These are phyloP conservation scores for Mycena kentingensis DNA, from an alignment of 768 basidiomycete species.

Conservation along the genomic window DNA sequence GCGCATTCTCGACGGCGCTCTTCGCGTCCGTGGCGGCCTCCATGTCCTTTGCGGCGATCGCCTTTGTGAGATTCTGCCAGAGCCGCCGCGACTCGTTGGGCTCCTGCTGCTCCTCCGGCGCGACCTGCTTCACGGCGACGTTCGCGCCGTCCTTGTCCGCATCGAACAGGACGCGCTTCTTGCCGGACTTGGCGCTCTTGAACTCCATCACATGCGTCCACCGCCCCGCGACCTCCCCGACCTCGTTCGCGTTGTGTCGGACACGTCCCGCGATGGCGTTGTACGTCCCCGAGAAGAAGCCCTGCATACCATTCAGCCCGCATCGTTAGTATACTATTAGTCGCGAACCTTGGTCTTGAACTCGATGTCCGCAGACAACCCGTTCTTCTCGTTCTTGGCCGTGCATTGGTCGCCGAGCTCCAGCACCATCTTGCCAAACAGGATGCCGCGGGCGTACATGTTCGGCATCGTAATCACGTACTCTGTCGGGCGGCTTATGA, in stretches of 20 bases:
- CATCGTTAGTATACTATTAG: not conserved
- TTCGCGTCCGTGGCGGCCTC: conserved; percentile 92
- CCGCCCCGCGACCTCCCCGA: conserved; percentile 86
- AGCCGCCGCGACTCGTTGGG: conserved; percentile 88
- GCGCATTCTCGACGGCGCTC: conserved; percentile 85
- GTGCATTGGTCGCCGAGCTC: conserved; percentile 90
- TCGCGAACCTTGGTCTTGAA: conserved; percentile 91
- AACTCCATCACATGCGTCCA: conserved; percentile 94
- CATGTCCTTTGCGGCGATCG: conserved; percentile 89
- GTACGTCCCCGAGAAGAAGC: conserved; percentile 96
- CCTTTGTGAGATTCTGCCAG: conserved; percentile 83
- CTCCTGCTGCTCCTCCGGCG: conserved; percentile 85
- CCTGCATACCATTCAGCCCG: conserved; percentile 44
- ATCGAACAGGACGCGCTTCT: conserved; percentile 83
- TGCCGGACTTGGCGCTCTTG: conserved; percentile 64
- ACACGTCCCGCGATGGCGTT: conserved; percentile 86
- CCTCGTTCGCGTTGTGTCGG: conserved; percentile 59
- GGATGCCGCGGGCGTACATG: conserved; percentile 89
- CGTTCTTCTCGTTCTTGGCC: conserved; percentile 80
- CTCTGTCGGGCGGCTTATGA: conserved; percentile 42
- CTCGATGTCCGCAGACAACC: conserved; percentile 79
- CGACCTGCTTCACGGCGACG: conserved; percentile 80
- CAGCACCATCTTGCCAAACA: conserved; percentile 93
- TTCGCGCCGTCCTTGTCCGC: conserved; percentile 72
- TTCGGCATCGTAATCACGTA: conserved; percentile 96